A percentile compares a stretch with the other conserved stretches of the same genome.
These are phyloP conservation scores for Sedum album DNA, from an alignment of 164 flowering plant species.

Conservation along the genomic window DNA sequence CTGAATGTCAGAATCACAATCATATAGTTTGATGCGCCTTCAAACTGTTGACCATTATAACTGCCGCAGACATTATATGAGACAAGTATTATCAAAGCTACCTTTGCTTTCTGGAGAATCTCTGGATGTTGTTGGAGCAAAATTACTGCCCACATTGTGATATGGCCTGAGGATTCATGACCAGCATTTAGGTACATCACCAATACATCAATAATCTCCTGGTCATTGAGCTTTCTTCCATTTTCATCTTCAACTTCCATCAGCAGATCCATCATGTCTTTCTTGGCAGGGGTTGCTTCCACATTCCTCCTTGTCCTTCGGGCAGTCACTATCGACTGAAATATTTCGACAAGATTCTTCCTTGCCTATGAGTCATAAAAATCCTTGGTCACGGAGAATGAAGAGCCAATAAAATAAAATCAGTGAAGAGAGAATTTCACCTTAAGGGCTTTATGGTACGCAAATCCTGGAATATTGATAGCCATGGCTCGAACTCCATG, in stretches of 20 bases:
- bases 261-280: slow-evolving; percentile 84
- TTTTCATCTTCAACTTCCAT: slow-evolving; percentile 63
- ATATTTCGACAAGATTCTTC: slow-evolving; percentile 53
- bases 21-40: neutral
- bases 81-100: slow-evolving; percentile 11
- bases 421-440: slow-evolving; percentile 20
- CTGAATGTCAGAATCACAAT: neutral
- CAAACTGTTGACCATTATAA: neutral
- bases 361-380: slow-evolving; percentile 46
- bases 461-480: slow-evolving; percentile 84
- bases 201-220: slow-evolving; percentile 75
- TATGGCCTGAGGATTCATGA: slow-evolving; percentile 95
- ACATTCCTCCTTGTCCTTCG: slow-evolving; percentile 30
- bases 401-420: neutral
- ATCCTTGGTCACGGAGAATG: neutral
- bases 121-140: slow-evolving; percentile 65
- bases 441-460: slow-evolving; percentile 81
- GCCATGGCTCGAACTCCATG: slow-evolving; percentile 91
- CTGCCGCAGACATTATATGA: neutral
- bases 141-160: slow-evolving; percentile 74
- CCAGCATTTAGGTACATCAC: slow-evolving; percentile 94
- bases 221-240: slow-evolving; percentile 58
- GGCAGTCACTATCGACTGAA: slow-evolving; percentile 43
- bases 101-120: slow-evolving; percentile 64
- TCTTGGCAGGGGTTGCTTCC: slow-evolving; percentile 17